Evolutionary conservation across 148 eudicot species (phyloP), one percentile per base, ranked within the genome.

Genomic region (Rhododendron kiyosumense): DNA sequence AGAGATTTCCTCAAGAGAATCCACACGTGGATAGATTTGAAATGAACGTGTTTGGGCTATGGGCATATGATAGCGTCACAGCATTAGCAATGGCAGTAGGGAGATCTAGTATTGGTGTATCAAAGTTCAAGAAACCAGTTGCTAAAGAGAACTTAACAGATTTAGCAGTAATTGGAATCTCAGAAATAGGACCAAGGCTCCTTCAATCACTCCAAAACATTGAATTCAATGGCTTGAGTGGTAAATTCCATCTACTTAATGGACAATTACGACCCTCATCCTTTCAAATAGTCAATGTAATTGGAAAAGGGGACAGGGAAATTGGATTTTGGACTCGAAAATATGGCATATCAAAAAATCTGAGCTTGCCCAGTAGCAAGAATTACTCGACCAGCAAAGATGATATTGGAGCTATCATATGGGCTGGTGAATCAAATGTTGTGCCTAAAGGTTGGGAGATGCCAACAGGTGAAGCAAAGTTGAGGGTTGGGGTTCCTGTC

Each of bases 401-500:
- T 2, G 84, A 91, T 71, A 91, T 93, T 76, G 85, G 83, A 48
- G 4, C 88, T 69, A 89, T 93, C 24, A 86, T 88, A 78, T 94
- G 97, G 97, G 97, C 98, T 0, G 96, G 98, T 14, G 91, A 89
- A 43, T 61, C 88, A 3, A 52, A 59, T 17, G 24, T 12, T 12
- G 77, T 84, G 6, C 97, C 97, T 2, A 91, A 87, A 90, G 94
- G 94, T 45, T 94, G 97, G 96, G 97, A 92, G 48, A 73, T 89
- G 10, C 91, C 92, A 0, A 89, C 85, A 41, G 59, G 83, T 41
- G 89, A 78, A 26, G 85, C 76, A 59, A 91, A 83, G 87, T 84
- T 93, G 51, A 89, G 43, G 85, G 89, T 92, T 54, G 92, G 89
- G 78, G 90, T 93, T 69, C 93, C 93, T 74, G 84, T 85, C 0